phyloP scores from a whole-genome alignment of 257 asterid species.

The Petrea volubilis region DNA sequence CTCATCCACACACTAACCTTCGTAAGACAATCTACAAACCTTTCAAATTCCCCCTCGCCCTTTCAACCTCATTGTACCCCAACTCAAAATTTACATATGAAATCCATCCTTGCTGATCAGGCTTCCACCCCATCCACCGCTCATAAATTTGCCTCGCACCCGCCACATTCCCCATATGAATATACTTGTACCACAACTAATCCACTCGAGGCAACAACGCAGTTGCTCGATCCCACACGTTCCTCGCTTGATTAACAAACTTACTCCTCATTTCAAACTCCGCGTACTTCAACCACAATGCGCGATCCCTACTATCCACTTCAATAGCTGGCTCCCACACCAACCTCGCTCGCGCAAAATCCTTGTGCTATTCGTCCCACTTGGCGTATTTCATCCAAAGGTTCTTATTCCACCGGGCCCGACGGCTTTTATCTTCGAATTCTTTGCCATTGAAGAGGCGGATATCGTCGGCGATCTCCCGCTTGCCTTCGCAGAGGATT shows the following conservation, averaged over 20 bases:
- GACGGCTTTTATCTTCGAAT: slow-evolving; percentile 66
- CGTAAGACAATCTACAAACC: slow-evolving; percentile 67
- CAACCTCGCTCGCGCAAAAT: slow-evolving; percentile 74
- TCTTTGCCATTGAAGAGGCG: slow-evolving; percentile 85
- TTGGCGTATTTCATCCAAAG: slow-evolving; percentile 93
- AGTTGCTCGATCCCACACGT: slow-evolving; percentile 80
- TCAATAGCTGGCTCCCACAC: slow-evolving; percentile 96
- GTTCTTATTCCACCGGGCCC: slow-evolving; percentile 84
- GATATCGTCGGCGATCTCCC: slow-evolving; percentile 70
- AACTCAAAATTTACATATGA: slow-evolving; percentile 78
- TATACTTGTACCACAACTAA: slow-evolving; percentile 85
- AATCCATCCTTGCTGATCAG: slow-evolving; percentile 93
- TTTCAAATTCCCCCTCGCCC: too few relatives aligned
- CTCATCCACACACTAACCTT: slow-evolving; percentile 75
- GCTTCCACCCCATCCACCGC: slow-evolving; percentile 90
- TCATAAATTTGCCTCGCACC: slow-evolving; percentile 78
- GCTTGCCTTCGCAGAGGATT: slow-evolving; percentile 90
- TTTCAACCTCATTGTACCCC: slow-evolving; percentile 74
- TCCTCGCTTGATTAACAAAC: slow-evolving; percentile 75
- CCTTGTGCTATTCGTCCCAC: slow-evolving; percentile 92
- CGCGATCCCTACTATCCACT: slow-evolving; percentile 79
- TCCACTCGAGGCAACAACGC: slow-evolving; percentile 76
- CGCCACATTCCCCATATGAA: slow-evolving; percentile 95
- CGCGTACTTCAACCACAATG: slow-evolving; percentile 86
- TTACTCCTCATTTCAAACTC: slow-evolving; percentile 90